These are phyloP conservation scores for Rosellinia necatrix DNA, from an alignment of 2,329 filamentous ascomycete genomes.

Conservation along the genomic window DNA sequence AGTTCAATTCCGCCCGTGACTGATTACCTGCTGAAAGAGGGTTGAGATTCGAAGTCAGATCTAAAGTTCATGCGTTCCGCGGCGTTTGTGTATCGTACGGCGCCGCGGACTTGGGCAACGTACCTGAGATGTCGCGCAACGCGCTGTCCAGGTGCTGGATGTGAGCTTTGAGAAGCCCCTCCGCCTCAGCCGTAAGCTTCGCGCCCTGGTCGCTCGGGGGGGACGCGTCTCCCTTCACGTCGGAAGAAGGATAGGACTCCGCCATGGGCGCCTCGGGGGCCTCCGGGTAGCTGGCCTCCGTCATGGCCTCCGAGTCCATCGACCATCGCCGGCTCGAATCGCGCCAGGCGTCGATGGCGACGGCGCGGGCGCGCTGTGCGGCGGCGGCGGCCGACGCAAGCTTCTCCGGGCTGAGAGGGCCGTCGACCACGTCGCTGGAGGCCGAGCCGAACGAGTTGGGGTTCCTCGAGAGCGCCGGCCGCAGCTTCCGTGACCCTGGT, in stretches of 20 bases:
- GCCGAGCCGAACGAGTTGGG: constrained; percentile 42
- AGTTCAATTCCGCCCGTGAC: neutral
- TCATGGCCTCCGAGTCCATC: constrained; percentile 14
- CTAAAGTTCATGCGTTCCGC: too few relatives aligned
- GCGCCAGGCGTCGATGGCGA: constrained; percentile 42
- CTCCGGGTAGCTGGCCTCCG: constrained; percentile 19
- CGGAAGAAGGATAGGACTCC: neutral
- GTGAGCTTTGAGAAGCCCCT: constrained; percentile 28
- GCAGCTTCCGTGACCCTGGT: constrained; percentile 32
- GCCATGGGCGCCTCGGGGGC: constrained; percentile 17
- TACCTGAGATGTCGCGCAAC: constrained; percentile 11
- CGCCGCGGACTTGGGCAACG: neutral
- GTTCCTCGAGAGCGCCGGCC: constrained; percentile 46
- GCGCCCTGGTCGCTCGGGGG: neutral
- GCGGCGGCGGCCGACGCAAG: constrained; percentile 42
- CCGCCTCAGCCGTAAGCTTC: constrained; percentile 24
- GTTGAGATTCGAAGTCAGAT: too few relatives aligned
- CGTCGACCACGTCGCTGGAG: constrained; percentile 28
- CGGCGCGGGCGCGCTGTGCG: constrained; percentile 44
- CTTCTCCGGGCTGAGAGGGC: constrained; percentile 16
- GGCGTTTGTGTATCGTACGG: too few relatives aligned
- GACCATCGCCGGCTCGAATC: constrained; percentile 36
- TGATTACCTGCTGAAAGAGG: constrained; percentile 1
- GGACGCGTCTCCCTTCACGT: neutral
- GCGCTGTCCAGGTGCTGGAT: constrained; percentile 6